Conservation (phyloP, 2,329 filamentous ascomycete species). For the Fusarium abutilonis region DNA sequence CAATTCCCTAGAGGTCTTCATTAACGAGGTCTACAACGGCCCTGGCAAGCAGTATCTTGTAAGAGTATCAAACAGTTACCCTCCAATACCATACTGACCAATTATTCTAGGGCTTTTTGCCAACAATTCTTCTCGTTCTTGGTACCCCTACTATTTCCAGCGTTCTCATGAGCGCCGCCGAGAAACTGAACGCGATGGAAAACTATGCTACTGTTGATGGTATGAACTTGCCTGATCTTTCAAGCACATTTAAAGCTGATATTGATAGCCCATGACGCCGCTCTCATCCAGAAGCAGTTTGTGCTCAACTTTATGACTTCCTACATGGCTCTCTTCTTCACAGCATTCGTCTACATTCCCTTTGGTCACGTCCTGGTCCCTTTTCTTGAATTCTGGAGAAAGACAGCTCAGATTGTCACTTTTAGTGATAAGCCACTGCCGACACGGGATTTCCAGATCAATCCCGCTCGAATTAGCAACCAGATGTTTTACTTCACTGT, state of each 20-base stretch:
- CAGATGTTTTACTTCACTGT: constrained; percentile 98
- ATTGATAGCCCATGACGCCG: constrained; percentile 74
- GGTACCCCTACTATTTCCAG: constrained; percentile 81
- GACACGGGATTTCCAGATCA: constrained; percentile 77
- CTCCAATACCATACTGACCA: constrained; percentile 6
- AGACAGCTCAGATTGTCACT: constrained; percentile 78
- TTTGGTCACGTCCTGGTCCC: constrained; percentile 87
- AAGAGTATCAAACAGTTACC: constrained; percentile 46
- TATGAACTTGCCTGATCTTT: constrained; percentile 43
- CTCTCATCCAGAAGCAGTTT: constrained; percentile 92
- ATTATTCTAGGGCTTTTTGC: constrained; percentile 77
- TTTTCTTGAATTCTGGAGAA: constrained; percentile 82
- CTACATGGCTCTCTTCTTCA: constrained; percentile 90
- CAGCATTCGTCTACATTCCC: constrained; percentile 92
- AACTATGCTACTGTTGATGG: constrained; percentile 90
- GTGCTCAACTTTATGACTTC: constrained; percentile 97
- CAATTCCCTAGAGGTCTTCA: constrained; percentile 94
- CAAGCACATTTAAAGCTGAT: constrained; percentile 15
- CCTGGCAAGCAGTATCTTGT: constrained; percentile 87
- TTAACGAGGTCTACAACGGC: constrained; percentile 91
- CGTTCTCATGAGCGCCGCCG: constrained; percentile 79
- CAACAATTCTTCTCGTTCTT: constrained; percentile 85
- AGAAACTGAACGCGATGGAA: constrained; percentile 80
- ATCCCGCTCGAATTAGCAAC: constrained; percentile 82
- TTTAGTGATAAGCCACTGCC: constrained; percentile 77